phyloP scores from a whole-genome alignment of 371 early-diverging fungal species.

The Saksenaea vasiformis region DNA sequence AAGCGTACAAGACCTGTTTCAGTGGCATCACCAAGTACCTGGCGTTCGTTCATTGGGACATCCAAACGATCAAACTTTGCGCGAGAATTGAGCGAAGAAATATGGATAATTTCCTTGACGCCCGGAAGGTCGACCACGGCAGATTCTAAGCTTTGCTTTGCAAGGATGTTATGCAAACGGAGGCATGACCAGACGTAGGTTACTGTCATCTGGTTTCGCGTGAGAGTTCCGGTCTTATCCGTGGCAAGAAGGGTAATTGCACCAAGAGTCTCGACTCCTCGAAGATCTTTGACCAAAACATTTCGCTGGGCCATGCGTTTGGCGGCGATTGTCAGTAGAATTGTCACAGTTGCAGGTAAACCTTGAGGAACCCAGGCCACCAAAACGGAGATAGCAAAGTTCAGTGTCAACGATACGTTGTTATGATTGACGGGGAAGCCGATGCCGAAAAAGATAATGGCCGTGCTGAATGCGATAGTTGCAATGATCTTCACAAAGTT shows the following conservation, averaged over 20 bases:
- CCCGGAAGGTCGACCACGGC: slow-evolving; percentile 47
- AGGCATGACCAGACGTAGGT: slow-evolving; percentile 85
- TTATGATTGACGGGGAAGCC: slow-evolving; percentile 60
- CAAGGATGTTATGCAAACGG: slow-evolving; percentile 64
- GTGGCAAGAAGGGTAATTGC: slow-evolving; percentile 94
- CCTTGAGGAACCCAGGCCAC: slow-evolving; percentile 92
- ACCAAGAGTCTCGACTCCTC: slow-evolving; percentile 95
- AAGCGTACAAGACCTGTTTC: slow-evolving; percentile 88
- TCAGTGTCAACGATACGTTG: slow-evolving; percentile 68
- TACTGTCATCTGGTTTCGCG: slow-evolving; percentile 95
- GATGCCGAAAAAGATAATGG: slow-evolving; percentile 83
- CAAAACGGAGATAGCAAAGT: slow-evolving; percentile 90
- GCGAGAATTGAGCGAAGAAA: slow-evolving; percentile 76
- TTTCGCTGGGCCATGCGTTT: slow-evolving; percentile 89
- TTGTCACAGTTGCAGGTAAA: slow-evolving; percentile 87
- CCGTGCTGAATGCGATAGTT: slow-evolving; percentile 72
- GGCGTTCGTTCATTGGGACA: slow-evolving; percentile 74
- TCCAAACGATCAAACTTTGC: slow-evolving; percentile 89
- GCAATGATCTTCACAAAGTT: slow-evolving; percentile 88
- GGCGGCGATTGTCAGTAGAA: slow-evolving; percentile 91
- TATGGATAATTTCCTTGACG: slow-evolving; percentile 69
- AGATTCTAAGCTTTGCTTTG: slow-evolving; percentile 12
- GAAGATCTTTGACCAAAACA: slow-evolving; percentile 92
- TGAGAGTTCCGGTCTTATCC: slow-evolving; percentile 96
- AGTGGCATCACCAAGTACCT: slow-evolving; percentile 29